phyloP scores from a whole-genome alignment of 495 filamentous ascomycete genomes.

The Cercophora sp. region DNA sequence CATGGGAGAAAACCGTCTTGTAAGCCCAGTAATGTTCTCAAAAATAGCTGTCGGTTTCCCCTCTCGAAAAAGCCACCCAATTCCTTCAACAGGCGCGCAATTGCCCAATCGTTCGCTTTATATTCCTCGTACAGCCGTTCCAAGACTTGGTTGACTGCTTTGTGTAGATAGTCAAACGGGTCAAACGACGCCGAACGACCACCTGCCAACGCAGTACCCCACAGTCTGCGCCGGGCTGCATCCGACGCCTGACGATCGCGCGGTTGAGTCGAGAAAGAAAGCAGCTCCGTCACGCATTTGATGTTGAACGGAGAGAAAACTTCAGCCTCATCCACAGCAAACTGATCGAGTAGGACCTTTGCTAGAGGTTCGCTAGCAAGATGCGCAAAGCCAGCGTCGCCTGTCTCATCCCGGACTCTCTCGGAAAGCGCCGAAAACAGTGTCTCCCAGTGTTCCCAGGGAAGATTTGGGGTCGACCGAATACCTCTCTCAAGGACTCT shows the following conservation, averaged over 20 bases:
- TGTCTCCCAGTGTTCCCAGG: conserved; percentile 53
- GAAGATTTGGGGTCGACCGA: conserved; percentile 40
- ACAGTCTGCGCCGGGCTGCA: conserved; percentile 53
- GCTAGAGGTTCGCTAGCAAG: conserved; percentile 70
- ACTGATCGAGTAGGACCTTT: conserved; percentile 38
- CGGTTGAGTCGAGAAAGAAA: conserved; percentile 41
- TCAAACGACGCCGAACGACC: conserved; percentile 47
- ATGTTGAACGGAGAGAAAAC: conserved; percentile 21
- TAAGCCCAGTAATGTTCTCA: conserved; percentile 44
- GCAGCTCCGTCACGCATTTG: conserved; percentile 29
- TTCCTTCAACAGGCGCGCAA: conserved; percentile 30
- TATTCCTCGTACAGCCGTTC: conserved; percentile 39
- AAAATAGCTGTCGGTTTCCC: conserved; percentile 33
- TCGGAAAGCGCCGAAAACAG: conserved; percentile 56
- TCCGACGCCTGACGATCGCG: conserved; percentile 55
- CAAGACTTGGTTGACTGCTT: conserved; percentile 44
- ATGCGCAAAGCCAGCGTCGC: conserved; percentile 57
- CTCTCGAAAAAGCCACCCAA: conserved; percentile 33
- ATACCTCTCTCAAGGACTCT: conserved; percentile 64
- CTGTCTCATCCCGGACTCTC: conserved; percentile 60
- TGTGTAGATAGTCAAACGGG: conserved; percentile 60
- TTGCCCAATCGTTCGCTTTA: conserved; percentile 16
- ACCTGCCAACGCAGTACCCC: conserved; percentile 48
- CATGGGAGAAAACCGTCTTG: conserved; percentile 58
- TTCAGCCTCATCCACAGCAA: conserved; percentile 7